These are phyloP conservation scores for Helotiales sp. DNA, from an alignment of 2,329 filamentous ascomycete species.

Conservation along the genomic window DNA sequence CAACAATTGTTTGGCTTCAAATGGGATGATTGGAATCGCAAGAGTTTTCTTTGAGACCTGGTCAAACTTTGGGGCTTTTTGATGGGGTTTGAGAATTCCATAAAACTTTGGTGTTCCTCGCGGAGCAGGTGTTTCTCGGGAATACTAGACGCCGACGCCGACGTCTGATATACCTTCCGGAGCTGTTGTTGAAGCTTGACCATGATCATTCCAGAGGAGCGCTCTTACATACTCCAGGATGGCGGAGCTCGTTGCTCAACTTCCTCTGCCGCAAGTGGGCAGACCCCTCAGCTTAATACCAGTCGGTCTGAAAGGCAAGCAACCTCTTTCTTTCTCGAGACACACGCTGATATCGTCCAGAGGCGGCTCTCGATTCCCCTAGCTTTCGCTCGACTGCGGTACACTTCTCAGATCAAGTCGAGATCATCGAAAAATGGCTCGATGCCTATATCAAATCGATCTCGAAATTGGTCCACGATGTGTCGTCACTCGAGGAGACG, in stretches of 20 bases:
- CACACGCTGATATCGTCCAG: conserved; percentile 38
- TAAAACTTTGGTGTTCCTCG: too few relatives aligned
- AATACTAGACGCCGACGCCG: not conserved
- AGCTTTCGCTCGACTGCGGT: conserved; percentile 86
- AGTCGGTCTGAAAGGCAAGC: conserved; percentile 52
- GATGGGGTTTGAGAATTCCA: too few relatives aligned
- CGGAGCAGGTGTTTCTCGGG: too few relatives aligned
- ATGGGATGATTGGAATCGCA: too few relatives aligned
- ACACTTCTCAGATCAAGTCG: conserved; percentile 90
- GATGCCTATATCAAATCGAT: conserved; percentile 67
- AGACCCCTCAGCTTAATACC: conserved; percentile 47
- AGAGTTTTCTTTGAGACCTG: too few relatives aligned
- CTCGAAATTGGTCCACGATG: conserved; percentile 61
- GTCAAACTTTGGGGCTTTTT: too few relatives aligned
- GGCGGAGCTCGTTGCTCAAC: conserved; percentile 22
- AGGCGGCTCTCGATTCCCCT: conserved; percentile 94
- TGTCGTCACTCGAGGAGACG: conserved; percentile 74
- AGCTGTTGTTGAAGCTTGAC: not conserved
- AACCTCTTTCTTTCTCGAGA: not conserved
- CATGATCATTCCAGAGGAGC: not conserved
- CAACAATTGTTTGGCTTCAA: too few relatives aligned
- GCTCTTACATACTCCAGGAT: conserved; percentile 9
- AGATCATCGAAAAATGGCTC: conserved; percentile 90
- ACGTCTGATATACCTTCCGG: not conserved
- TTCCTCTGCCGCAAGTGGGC: conserved; percentile 23